Evolutionary conservation across 345 rosid genomes (phyloP), one percentile per base, ranked within the genome.

Genomic region (Hibiscus tridactylites): DNA sequence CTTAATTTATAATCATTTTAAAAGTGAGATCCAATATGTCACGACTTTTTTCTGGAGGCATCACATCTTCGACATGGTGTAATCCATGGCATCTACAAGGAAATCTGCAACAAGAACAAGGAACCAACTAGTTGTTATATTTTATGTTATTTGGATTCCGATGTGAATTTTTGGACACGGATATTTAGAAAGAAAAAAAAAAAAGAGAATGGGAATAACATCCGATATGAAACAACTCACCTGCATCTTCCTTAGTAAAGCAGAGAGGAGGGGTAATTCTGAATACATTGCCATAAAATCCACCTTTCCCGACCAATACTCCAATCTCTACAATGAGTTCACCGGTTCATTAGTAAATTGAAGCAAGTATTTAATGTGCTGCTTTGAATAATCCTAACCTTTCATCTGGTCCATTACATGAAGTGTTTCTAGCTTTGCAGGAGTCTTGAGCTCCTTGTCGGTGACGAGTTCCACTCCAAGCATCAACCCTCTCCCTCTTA

Each of bases 211-310:
- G 9, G 21, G 9, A 52, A 52, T 16, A 1, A 26, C 26, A 0
- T 47, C 64, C 2, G 10, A 24, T 21, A 52, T 12, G 52, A 19
- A 26, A 37, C 37, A 70, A 73, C 80, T 16, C 58, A 90, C 98
- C 98, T 64, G 99, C 97, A 73, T 95, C 97, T 42, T 85, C 88
- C 83, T 87, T 92, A 0, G 97, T 87, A 81, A 95, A 89, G 74
- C 99, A 95, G 68, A 95, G 93, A 17, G 99, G 99, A 37, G 99
- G 97, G 12, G 97, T 90, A 19, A 95, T 88, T 82, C 99, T 85
- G 68, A 95, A 88, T 19, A 90, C 99, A 59, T 92, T 95, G 21
- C 97, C 95, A 29, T 81, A 82, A 81, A 74, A 86, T 69, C 99
- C 99, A 52, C 97, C 99, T 83, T 89, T 90, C 1, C 99, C 98